phyloP scores from a whole-genome alignment of 345 rosid species.

The Pistacia vera region DNA sequence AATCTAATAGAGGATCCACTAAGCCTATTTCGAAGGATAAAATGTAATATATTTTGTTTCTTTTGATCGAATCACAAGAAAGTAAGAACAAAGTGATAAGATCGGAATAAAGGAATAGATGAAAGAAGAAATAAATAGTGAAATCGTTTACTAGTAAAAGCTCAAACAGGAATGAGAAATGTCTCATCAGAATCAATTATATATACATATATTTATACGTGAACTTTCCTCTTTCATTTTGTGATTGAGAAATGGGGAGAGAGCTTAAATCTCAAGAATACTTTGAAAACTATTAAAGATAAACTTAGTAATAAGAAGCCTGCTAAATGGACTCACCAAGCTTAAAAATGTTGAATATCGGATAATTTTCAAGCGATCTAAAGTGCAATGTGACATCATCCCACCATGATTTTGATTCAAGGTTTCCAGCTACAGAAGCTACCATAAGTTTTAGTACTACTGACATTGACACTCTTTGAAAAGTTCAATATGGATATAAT shows the following conservation, averaged over 20 bases:
- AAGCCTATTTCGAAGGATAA: neutral
- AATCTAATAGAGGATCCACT: neutral
- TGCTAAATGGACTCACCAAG: neutral
- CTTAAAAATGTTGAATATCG: neutral
- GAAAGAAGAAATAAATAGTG: neutral
- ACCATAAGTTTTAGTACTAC: neutral
- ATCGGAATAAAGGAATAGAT: neutral
- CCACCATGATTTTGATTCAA: neutral
- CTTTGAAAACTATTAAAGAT: too few relatives aligned
- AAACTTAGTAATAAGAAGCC: neutral
- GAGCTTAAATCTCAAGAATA: neutral
- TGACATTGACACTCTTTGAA: neutral
- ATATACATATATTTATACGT: too few relatives aligned
- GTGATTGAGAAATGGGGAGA: neutral
- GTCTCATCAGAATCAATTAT: too few relatives aligned
- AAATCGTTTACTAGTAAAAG: neutral
- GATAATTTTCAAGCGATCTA: neutral
- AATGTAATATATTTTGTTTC: constrained; percentile 1
- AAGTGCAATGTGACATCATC: constrained; percentile 1
- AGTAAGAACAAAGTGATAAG: neutral
- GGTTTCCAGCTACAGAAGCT: neutral
- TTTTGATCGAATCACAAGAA: neutral
- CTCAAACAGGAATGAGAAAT: neutral
- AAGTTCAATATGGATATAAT: neutral
- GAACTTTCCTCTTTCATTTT: too few relatives aligned